Evolutionary conservation across 2,329 filamentous ascomycete species (phyloP).

Genomic region (Colletotrichum viniferum): DNA sequence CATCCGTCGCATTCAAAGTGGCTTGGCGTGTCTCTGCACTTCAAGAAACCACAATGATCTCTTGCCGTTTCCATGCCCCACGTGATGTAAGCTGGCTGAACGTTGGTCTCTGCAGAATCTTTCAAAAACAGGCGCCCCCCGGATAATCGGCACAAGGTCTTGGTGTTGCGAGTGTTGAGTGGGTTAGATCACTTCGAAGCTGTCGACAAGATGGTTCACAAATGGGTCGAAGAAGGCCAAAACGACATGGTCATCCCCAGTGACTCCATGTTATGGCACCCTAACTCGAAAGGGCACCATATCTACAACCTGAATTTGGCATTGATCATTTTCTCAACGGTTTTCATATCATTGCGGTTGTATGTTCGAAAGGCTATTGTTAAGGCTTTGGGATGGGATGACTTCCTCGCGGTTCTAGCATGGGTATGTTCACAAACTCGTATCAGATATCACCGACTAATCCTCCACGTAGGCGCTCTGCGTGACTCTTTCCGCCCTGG

Average conservation of each 20-base stretch:
- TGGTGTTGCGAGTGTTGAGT: neutral
- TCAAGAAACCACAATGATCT: neutral
- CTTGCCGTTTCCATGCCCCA: neutral
- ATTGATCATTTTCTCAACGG: slow-evolving; percentile 11
- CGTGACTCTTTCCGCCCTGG: slow-evolving; percentile 3
- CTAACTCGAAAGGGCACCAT: slow-evolving; percentile 5
- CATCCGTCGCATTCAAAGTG: neutral
- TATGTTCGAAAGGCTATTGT: neutral
- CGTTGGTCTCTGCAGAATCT: neutral
- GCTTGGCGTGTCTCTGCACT: neutral
- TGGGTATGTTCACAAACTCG: neutral
- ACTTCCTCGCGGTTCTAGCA: neutral
- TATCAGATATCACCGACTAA: neutral
- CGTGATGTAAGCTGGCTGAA: neutral
- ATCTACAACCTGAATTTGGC: slow-evolving; percentile 14
- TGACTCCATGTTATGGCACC: neutral
- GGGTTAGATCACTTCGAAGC: neutral
- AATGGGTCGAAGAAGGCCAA: neutral
- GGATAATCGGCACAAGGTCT: neutral
- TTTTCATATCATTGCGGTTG: neutral
- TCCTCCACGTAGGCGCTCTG: neutral
- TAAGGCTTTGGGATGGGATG: slow-evolving; percentile 13
- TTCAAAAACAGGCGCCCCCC: neutral
- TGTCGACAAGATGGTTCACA: neutral
- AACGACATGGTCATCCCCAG: neutral